These are phyloP conservation scores for Hyaloscypha bicolor DNA, from an alignment of 495 filamentous ascomycete species.

Conservation along the genomic window DNA sequence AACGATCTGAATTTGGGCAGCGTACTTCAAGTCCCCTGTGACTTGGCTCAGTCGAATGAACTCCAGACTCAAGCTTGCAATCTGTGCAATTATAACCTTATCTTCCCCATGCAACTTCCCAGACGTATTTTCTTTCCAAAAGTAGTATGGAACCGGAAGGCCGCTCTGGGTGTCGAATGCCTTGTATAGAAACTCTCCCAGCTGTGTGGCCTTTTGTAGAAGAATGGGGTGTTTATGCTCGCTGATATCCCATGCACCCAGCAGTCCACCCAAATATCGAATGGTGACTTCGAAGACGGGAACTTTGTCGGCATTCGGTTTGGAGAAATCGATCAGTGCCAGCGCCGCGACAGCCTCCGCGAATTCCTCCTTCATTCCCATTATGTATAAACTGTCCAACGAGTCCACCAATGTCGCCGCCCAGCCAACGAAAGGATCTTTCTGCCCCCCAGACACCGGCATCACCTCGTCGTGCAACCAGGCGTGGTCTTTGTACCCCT, in stretches of 20 bases:
- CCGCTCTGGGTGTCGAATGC: constrained; percentile 95
- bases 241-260: constrained; percentile 82
- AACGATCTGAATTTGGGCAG: constrained; percentile 88
- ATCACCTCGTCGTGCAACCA: constrained; percentile 81
- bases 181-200: constrained; percentile 85
- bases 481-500: constrained; percentile 77
- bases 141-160: constrained; percentile 86
- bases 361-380: constrained; percentile 87
- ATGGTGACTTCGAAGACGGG: constrained; percentile 88
- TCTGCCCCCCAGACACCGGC: constrained; percentile 60
- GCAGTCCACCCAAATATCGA: constrained; percentile 78
- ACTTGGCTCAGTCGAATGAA: constrained; percentile 91
- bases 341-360: constrained; percentile 76
- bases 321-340: constrained; percentile 84
- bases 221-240: constrained; percentile 70
- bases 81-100: constrained; percentile 45
- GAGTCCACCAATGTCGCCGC: constrained; percentile 91
- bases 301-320: constrained; percentile 57
- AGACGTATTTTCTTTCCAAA: constrained; percentile 23
- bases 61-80: constrained; percentile 88
- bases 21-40: constrained; percentile 84
- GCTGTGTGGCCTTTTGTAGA: constrained; percentile 81
- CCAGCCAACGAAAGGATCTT: constrained; percentile 88
- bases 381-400: constrained; percentile 94
- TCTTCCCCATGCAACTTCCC: background rate